phyloP scores from a whole-genome alignment of 129 eudicot genomes.

The Apium graveolens region DNA sequence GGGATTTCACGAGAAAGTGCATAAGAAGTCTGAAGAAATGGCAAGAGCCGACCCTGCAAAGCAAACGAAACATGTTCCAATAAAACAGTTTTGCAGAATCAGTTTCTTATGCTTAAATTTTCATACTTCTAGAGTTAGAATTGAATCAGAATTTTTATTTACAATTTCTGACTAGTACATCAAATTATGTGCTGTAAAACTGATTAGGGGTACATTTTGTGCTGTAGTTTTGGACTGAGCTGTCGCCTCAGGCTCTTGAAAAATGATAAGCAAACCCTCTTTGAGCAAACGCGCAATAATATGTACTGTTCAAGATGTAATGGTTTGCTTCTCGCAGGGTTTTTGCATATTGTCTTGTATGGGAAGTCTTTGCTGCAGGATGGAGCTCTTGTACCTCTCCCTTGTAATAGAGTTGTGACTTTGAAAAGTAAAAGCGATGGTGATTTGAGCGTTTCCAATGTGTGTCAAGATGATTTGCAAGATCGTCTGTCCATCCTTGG shows the following conservation, averaged over 20 bases:
- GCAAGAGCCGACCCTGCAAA: too few species aligned
- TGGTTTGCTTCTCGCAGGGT: slow-evolving; percentile 85
- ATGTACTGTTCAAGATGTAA: too few species aligned
- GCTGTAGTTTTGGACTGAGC: slow-evolving; percentile 86
- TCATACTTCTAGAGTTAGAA: not conserved
- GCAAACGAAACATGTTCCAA: too few species aligned
- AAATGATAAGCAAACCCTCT: too few species aligned
- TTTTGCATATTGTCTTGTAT: slow-evolving; percentile 83
- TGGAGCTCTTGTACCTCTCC: slow-evolving; percentile 44
- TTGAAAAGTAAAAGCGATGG: too few species aligned
- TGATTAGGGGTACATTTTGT: not conserved
- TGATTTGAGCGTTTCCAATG: slow-evolving; percentile 24
- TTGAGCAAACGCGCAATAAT: too few species aligned
- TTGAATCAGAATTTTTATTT: not conserved
- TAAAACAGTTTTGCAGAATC: too few species aligned
- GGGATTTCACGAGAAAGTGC: too few species aligned
- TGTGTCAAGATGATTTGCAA: slow-evolving; percentile 61
- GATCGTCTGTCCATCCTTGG: slow-evolving; percentile 98
- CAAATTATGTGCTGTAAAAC: not conserved
- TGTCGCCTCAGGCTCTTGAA: slow-evolving; percentile 71
- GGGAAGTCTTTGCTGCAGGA: slow-evolving; percentile 91
- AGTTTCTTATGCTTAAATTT: too few species aligned
- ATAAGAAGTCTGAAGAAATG: too few species aligned
- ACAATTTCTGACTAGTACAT: not conserved
- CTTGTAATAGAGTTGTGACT: too few species aligned